These are phyloP conservation scores for Leucocoprinus leucothites DNA, from an alignment of 768 basidiomycete genomes.

Conservation along the genomic window DNA sequence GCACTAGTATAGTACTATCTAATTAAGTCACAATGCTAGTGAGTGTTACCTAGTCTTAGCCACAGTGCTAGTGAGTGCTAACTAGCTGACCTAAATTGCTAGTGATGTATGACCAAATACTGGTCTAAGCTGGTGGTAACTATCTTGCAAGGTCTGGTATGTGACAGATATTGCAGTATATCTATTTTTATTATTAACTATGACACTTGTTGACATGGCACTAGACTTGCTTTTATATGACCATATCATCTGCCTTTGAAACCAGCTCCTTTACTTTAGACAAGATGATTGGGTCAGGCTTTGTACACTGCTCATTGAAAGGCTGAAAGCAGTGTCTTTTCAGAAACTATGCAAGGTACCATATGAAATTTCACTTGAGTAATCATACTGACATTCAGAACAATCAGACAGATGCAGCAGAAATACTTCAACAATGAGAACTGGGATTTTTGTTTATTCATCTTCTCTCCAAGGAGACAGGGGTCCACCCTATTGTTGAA, in stretches of 20 bases:
- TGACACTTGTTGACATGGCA: too few species aligned
- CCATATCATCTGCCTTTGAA: conserved; percentile 85
- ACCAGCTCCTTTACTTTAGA: conserved; percentile 85
- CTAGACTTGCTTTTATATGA: conserved; percentile 96
- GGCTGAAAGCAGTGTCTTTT: conserved; percentile 71
- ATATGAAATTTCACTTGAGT: conserved; percentile 3
- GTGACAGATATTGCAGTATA: too few species aligned
- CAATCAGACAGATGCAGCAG: conserved; percentile 56
- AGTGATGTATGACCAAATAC: too few species aligned
- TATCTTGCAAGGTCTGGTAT: too few species aligned
- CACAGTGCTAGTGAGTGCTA: too few species aligned
- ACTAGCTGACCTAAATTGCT: too few species aligned
- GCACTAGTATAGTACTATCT: too few species aligned
- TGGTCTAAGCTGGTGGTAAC: too few species aligned
- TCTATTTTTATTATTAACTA: too few species aligned
- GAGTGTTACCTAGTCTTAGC: too few species aligned
- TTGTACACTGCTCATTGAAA: conserved; percentile 76
- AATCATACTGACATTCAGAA: background rate
- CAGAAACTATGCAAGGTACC: conserved; percentile 64
- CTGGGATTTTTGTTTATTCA: conserved; percentile 86
- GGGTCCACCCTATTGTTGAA: conserved; percentile 94
- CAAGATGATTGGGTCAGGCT: conserved; percentile 92
- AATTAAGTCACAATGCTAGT: too few species aligned
- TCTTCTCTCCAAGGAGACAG: conserved; percentile 90
- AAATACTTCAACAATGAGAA: conserved; percentile 64